Evolutionary conservation across 495 filamentous ascomycete species (phyloP).

Genomic region (Hypoxylon cercidicola): DNA sequence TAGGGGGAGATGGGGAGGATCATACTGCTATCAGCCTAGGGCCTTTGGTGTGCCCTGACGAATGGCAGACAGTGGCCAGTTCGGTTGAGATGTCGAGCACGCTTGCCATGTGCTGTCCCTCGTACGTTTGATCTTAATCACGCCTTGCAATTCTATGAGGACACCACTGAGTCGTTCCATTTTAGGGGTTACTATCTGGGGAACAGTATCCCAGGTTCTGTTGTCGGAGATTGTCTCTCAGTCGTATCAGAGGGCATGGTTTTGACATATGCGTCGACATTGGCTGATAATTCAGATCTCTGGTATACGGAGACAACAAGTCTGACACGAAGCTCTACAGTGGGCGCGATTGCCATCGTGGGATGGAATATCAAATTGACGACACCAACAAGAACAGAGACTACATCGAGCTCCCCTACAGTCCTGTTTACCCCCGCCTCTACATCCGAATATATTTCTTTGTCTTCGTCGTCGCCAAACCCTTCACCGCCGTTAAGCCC

Average conservation of each 20-base stretch:
- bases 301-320: constrained; percentile 26
- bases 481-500: too few species aligned
- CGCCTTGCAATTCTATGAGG: neutral
- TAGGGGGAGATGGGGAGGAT: constrained; percentile 16
- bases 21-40: constrained; percentile 34
- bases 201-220: constrained; percentile 25
- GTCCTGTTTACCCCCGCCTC: neutral
- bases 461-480: constrained; percentile 4
- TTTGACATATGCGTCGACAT: constrained; percentile 32
- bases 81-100: constrained; percentile 23
- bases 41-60: constrained; percentile 25
- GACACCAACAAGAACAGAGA: constrained; percentile 11
- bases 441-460: neutral
- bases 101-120: constrained; percentile 36
- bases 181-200: constrained; percentile 28
- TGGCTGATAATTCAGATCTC: constrained; percentile 8
- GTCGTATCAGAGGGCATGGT: constrained; percentile 19
- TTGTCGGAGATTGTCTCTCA: constrained; percentile 33
- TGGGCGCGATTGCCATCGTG: constrained; percentile 33
- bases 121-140: constrained; percentile 24
- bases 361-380: constrained; percentile 29
- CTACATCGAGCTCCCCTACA: constrained; percentile 6
- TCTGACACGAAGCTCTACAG: constrained; percentile 19
- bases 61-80: constrained; percentile 26
- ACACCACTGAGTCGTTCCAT: constrained; percentile 5